A percentile compares a stretch with the other conserved stretches of the same genome.
phyloP scores from a whole-genome alignment of 768 basidiomycete species.

The Punctularia strigosozonata region DNA sequence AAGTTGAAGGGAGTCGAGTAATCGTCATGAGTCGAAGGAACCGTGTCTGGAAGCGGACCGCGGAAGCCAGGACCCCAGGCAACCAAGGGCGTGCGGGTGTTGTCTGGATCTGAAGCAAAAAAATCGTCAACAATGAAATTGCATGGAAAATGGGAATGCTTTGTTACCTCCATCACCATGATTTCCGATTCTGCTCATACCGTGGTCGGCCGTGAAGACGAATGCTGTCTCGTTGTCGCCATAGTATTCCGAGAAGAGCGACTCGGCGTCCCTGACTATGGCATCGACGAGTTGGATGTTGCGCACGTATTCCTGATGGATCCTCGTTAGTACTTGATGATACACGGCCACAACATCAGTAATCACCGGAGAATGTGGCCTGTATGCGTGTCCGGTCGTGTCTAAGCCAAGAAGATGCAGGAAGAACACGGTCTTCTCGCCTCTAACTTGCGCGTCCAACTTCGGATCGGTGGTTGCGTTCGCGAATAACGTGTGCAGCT shows the following conservation, averaged over 20 bases:
- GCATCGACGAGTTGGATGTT: slow-evolving; percentile 73
- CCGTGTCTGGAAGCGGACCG: slow-evolving; percentile 45
- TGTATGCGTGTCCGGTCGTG: slow-evolving; percentile 78
- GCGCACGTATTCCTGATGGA: slow-evolving; percentile 68
- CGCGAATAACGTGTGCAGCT: slow-evolving; percentile 45
- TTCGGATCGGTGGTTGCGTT: slow-evolving; percentile 46
- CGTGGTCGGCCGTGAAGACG: slow-evolving; percentile 82
- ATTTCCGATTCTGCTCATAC: slow-evolving; percentile 82
- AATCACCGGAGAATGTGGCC: slow-evolving; percentile 66
- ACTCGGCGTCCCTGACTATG: slow-evolving; percentile 58
- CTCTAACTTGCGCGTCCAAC: slow-evolving; percentile 39
- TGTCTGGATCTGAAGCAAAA: slow-evolving; percentile 57
- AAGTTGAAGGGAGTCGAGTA: slow-evolving; percentile 60
- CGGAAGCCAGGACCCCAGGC: slow-evolving; percentile 76
- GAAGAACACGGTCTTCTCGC: slow-evolving; percentile 64
- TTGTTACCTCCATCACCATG: slow-evolving; percentile 73
- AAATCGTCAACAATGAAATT: slow-evolving; percentile 1
- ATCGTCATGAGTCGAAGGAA: slow-evolving; percentile 49
- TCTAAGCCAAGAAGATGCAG: slow-evolving; percentile 77
- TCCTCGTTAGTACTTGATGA: no score
- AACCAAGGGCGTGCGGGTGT: slow-evolving; percentile 75
- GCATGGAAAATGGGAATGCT: slow-evolving; percentile 1
- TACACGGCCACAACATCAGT: background rate
- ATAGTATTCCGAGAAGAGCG: slow-evolving; percentile 52
- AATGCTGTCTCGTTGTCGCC: slow-evolving; percentile 58